phyloP scores from a whole-genome alignment of 23 red algal genomes.

The Chondrus crispus region DNA sequence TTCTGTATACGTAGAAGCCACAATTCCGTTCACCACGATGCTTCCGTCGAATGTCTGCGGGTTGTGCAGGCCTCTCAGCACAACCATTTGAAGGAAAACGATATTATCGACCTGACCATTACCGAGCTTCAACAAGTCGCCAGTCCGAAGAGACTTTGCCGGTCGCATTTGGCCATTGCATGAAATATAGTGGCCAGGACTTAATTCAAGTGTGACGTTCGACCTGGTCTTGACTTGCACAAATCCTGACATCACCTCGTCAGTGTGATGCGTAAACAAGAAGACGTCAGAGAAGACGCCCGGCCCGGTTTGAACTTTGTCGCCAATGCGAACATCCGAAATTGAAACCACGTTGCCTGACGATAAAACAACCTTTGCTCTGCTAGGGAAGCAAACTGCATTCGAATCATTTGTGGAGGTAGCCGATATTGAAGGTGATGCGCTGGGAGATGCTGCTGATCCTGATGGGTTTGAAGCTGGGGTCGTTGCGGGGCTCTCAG shows the following conservation, averaged over 20 bases:
- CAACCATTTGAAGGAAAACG: neutral
- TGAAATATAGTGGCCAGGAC: conserved; percentile 41
- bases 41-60: conserved; percentile 67
- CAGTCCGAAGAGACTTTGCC: conserved; percentile 12
- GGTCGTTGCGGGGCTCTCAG: neutral
- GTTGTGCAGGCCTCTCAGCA: conserved; percentile 34
- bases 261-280: conserved; percentile 42
- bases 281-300: conserved; percentile 40
- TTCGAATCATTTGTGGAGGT: neutral
- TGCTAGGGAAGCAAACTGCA: conserved; percentile 66
- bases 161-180: conserved; percentile 8
- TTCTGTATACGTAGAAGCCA: conserved; percentile 61
- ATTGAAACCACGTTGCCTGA: neutral
- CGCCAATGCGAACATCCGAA: conserved; percentile 32
- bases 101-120: conserved; percentile 34
- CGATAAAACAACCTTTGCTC: conserved; percentile 20
- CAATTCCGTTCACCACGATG: conserved; percentile 66
- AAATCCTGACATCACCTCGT: neutral
- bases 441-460: neutral
- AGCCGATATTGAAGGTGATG: too few relatives aligned
- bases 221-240: neutral
- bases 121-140: conserved; percentile 34
- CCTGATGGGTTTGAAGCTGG: neutral
- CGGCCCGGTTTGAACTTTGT: conserved; percentile 18
- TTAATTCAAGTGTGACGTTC: neutral